Base-by-base conservation (phyloP, 371 early-diverging fungal genomes). In the Syncephalastrum monosporum region DNA sequence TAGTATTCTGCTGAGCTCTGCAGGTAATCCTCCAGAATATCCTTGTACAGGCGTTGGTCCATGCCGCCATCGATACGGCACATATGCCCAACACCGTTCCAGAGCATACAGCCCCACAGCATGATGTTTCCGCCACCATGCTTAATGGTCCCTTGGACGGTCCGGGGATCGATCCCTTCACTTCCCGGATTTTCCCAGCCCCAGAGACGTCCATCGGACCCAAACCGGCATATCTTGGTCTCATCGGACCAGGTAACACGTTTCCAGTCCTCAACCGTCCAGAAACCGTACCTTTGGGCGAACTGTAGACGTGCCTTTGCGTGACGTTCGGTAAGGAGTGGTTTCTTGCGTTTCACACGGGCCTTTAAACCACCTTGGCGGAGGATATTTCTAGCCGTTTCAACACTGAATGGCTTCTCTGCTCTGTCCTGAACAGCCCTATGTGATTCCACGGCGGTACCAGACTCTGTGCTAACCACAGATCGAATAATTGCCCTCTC, bases 181-280 rank as follows among this genome's bases (percentile, higher is more conserved):
- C 16, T 5, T 0, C 13, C 29, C 14, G 38, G 6, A 15, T 29
- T 21, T 15, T 27, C 14, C 64, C 60, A 64, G 24, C 29, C 23
- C 38, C 55, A 60, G 0, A 50, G 23, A 19, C 38, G 21, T 5
- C 61, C 65, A 57, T 68, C 69, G 21, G 53, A 64, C 3, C 58
- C 56, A 42, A 58, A 47, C 19, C 59, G 46, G 38, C 60, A 64
- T 13, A 70, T 53, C 41, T 70, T 67, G 10, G 61, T 67, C 38
- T 70, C 57, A 44, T 71, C 65, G 0, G 68, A 65, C 48, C 57
- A 74, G 0, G 67, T 53, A 2, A 63, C 51, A 1, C 38, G 50
- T 53, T 43, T 41, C 65, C 69, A 67, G 16, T 65, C 65, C 0
- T 67, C 65, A 6, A 59, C 51, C 0, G 65, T 68, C 65, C 68